phyloP scores from a whole-genome alignment of 495 filamentous ascomycete genomes.

The Neurospora sublineolata region DNA sequence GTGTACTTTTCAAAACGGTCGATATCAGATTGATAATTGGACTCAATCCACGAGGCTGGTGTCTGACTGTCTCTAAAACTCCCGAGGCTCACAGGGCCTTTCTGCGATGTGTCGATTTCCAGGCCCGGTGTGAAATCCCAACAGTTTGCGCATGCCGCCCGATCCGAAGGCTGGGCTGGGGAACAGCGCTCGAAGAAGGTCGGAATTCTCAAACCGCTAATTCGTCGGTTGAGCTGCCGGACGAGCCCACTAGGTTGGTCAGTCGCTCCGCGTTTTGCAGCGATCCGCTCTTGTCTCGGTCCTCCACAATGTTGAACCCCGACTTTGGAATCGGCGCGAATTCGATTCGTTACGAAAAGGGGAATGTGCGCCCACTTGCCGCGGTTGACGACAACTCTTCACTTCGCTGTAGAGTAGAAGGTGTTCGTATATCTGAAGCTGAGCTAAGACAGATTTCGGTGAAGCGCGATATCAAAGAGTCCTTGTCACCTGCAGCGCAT shows the following conservation, averaged over 20 bases:
- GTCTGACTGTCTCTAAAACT: neutral
- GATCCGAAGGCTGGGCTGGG: neutral
- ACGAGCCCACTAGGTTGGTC: neutral
- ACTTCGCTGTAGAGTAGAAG: neutral
- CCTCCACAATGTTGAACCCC: neutral
- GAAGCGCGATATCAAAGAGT: neutral
- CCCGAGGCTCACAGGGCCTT: neutral
- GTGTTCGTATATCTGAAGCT: neutral
- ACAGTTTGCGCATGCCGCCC: neutral
- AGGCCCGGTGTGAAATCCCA: neutral
- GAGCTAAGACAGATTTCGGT: neutral
- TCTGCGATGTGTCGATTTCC: neutral
- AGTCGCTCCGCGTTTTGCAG: neutral
- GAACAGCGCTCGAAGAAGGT: neutral
- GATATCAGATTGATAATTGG: neutral
- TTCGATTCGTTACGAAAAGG: neutral
- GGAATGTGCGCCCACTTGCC: neutral
- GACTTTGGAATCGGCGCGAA: neutral
- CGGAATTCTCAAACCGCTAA: neutral
- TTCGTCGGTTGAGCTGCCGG: neutral
- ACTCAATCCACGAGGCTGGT: neutral
- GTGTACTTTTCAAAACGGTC: neutral
- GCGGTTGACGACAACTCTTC: neutral
- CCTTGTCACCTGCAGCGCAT: neutral
- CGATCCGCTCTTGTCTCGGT: neutral